Conservation (phyloP, 495 filamentous ascomycete genomes). For the Talaromyces ruber region DNA sequence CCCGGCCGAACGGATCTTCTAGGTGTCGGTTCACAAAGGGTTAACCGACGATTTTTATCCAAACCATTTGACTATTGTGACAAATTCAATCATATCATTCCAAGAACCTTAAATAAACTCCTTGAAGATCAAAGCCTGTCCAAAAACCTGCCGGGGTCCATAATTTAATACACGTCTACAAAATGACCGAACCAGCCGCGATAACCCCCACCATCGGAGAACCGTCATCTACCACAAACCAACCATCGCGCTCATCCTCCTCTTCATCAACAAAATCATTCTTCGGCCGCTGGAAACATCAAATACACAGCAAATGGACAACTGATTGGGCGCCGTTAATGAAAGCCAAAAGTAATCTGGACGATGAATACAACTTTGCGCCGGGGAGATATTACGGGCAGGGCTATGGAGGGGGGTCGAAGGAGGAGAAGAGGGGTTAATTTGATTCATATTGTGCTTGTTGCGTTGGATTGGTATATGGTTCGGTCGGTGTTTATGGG, state of each 20-base stretch:
- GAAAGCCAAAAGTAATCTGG: constrained; percentile 16
- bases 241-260: not conserved
- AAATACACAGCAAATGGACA: not conserved
- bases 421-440: not conserved
- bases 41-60: not conserved
- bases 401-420: not conserved
- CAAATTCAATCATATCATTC: not conserved
- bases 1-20: not conserved
- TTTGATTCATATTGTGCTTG: not conserved
- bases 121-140: not conserved
- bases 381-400: constrained; percentile 21
- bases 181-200: not conserved
- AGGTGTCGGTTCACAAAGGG: not conserved
- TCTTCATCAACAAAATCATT: not conserved
- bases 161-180: not conserved
- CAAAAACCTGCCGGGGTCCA: not conserved
- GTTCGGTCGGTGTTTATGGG: not conserved
- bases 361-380: constrained; percentile 23
- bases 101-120: not conserved
- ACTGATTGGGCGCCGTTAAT: constrained; percentile 19
- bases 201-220: not conserved
- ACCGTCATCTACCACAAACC: not conserved
- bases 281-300: not conserved
- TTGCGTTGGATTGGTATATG: not conserved
- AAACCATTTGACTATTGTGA: not conserved